Base-by-base conservation (phyloP, 129 eudicot genomes). In the Oenanthe sinensis region DNA sequence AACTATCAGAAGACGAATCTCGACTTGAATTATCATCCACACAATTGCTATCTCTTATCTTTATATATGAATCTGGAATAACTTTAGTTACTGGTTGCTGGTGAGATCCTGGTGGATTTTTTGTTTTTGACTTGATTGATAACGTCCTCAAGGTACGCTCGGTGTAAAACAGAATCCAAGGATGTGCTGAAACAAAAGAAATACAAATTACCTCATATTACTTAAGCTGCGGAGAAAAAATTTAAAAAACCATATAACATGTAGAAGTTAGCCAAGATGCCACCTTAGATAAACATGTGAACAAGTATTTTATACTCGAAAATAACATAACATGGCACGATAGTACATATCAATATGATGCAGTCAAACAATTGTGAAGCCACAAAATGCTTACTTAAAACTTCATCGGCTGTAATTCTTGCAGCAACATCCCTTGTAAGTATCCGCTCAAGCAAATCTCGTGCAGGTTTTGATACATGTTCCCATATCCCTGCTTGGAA, bases 391-490 rank as follows among this genome's bases (percentile, higher is more conserved):
- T 87, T 87, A 96, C 99, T 80, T 76, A 96, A 82, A 50, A 96
- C 97, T 79, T 92, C 97, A 47, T 90, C 95, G 3, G 97, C 99
- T 36, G 97, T 77, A 26, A 92, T 83, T 84, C 99, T 90, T 45
- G 91, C 81, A 24, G 88, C 79, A 44, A 75, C 87, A 86, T 86
- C 92, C 84, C 97, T 84, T 19, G 97, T 89, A 43, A 96, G 88
- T 79, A 96, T 96, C 12, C 94, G 85, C 78, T 86, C 96, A 17
- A 96, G 91, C 75, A 96, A 88, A 89, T 96, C 96, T 52, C 97
- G 93, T n/a, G 97, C 97, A 77, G 94, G 99, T 81, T 87, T 86
- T 13, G 99, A 96, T 28, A 96, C 92, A 0, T 94, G 89, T 49
- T 89, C 89, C 97, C 99, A 96, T 37, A 86, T 74, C 28, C 90